These are phyloP conservation scores for Saitozyma sp. DNA, from an alignment of 768 basidiomycete genomes.

Conservation along the genomic window DNA sequence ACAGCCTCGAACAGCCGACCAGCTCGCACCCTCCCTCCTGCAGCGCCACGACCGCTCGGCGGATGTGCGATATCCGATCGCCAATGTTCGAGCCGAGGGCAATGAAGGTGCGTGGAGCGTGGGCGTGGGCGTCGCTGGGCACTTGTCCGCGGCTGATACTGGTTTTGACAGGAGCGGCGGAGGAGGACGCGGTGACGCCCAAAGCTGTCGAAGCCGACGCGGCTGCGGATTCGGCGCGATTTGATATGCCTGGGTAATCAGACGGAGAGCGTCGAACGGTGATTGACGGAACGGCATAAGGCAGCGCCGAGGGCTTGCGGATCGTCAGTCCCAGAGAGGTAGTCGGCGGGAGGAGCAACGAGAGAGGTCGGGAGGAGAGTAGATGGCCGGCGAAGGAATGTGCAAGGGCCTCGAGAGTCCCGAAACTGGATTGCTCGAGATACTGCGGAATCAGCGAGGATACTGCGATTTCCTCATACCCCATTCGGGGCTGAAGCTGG, in stretches of 20 bases:
- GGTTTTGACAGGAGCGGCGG: not conserved
- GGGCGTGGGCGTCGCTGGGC: not conserved
- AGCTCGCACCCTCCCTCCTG: slow-evolving; percentile 56
- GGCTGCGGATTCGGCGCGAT: not conserved
- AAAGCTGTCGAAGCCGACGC: not conserved
- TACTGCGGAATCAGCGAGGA: slow-evolving; percentile 52
- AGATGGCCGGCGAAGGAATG: slow-evolving; percentile 60
- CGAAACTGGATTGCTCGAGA: slow-evolving; percentile 58
- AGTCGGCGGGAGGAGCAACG: slow-evolving; percentile 14
- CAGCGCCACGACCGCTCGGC: slow-evolving; percentile 70
- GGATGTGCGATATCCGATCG: slow-evolving; percentile 79
- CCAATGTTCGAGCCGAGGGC: slow-evolving; percentile 90
- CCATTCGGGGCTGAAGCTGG: too few species aligned
- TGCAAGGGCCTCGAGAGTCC: slow-evolving; percentile 71
- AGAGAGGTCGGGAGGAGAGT: slow-evolving; percentile 47
- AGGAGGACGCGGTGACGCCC: not conserved
- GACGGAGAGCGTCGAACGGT: slow-evolving; percentile 56
- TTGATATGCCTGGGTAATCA: slow-evolving; percentile 19
- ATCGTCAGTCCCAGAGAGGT: slow-evolving; percentile 63
- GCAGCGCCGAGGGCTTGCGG: slow-evolving; percentile 71
- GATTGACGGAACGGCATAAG: slow-evolving; percentile 69
- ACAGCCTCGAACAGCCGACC: slow-evolving; percentile 70
- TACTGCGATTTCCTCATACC: slow-evolving; percentile 1
- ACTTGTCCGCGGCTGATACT: not conserved
- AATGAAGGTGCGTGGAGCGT: slow-evolving; percentile 58